phyloP scores from a whole-genome alignment of 1,284 basidiomycete species.

The Tetrapyrgos nigripes region DNA sequence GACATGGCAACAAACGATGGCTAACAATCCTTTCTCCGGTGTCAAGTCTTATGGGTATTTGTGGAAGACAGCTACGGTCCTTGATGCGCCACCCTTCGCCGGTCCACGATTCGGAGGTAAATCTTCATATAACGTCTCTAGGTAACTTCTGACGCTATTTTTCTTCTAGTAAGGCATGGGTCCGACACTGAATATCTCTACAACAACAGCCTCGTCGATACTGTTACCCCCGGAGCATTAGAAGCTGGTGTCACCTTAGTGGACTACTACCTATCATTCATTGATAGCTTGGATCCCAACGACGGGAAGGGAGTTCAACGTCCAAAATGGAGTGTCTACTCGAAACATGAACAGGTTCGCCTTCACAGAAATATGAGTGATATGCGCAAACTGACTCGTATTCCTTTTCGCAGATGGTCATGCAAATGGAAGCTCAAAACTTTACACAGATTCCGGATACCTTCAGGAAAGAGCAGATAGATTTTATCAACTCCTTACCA shows the following conservation, averaged over 20 bases:
- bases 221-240: constrained; percentile 27
- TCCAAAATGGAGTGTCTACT: constrained; percentile 43
- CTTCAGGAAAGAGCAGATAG: constrained; percentile 41
- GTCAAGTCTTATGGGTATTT: constrained; percentile 53
- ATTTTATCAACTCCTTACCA: constrained; percentile 40
- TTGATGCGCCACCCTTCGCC: background rate
- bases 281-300: constrained; percentile 53
- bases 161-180: constrained; percentile 41
- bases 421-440: constrained; percentile 44
- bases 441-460: constrained; percentile 42
- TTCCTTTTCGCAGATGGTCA: constrained; percentile 30
- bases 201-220: constrained; percentile 35
- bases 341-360: constrained; percentile 31
- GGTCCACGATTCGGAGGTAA: constrained; percentile 39
- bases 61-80: constrained; percentile 46
- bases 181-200: constrained; percentile 45
- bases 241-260: constrained; percentile 46
- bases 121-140: background rate
- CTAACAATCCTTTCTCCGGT: constrained; percentile 30
- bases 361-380: background rate
- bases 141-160: background rate
- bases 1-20: constrained; percentile 44
- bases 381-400: background rate
- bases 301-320: constrained; percentile 49
- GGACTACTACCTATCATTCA: constrained; percentile 61